Evolutionary conservation across 768 basidiomycete genomes (phyloP).

Genomic region (Rhodosporidiobolus odoratus): DNA sequence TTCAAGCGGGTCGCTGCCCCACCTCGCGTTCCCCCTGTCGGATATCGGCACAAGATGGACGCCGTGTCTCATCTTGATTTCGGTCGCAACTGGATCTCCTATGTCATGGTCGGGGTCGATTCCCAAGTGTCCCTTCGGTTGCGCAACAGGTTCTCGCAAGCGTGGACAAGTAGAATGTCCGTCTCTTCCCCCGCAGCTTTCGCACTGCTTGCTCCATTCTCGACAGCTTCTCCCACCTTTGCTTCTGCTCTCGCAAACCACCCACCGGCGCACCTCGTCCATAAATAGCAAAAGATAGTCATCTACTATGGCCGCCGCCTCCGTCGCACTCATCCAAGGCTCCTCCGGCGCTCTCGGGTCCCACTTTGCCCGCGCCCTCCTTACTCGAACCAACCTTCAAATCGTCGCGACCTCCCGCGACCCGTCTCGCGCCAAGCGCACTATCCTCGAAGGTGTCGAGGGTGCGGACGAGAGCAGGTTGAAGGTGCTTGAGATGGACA

Average conservation of each 20-base stretch:
- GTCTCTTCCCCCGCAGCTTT: not conserved
- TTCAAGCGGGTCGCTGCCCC: too few relatives aligned
- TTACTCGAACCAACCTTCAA: constrained; percentile 44
- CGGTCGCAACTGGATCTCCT: too few relatives aligned
- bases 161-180: too few relatives aligned
- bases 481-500: constrained; percentile 45
- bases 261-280: not conserved
- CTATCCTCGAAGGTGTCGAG: constrained; percentile 37
- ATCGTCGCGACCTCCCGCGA: constrained; percentile 48
- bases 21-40: too few relatives aligned
- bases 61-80: too few relatives aligned
- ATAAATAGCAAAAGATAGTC: not conserved
- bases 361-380: constrained; percentile 45
- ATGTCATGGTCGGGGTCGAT: too few relatives aligned
- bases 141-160: too few relatives aligned
- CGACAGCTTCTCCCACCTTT: too few relatives aligned
- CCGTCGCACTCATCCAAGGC: constrained; percentile 40
- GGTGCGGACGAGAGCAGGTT: constrained; percentile 40
- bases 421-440: constrained; percentile 38
- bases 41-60: too few relatives aligned
- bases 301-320: not conserved
- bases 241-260: not conserved
- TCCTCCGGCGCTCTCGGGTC: constrained; percentile 19
- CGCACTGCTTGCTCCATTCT: too few relatives aligned
- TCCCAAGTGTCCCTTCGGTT: too few relatives aligned